Conservation (phyloP, 2,329 filamentous ascomycete genomes). For the Neocatenulostroma microsporum region DNA sequence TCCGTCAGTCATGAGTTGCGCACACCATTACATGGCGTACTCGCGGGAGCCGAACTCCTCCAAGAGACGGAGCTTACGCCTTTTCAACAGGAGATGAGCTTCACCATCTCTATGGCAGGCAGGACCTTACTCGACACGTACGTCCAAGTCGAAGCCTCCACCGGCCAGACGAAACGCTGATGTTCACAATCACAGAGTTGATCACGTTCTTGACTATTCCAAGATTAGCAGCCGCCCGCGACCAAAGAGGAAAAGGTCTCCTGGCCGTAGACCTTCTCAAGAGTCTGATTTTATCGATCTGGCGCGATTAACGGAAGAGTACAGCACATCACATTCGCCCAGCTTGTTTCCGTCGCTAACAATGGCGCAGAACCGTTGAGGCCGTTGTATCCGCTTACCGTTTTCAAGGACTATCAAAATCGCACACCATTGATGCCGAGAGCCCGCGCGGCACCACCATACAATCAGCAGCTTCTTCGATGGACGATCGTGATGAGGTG, state of each 20-base stretch:
- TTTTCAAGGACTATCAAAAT: constrained; percentile 3
- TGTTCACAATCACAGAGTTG: constrained; percentile 17
- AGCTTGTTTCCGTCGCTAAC: constrained; percentile 1
- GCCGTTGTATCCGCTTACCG: constrained; percentile 11
- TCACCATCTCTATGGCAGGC: constrained; percentile 43
- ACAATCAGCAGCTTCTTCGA: constrained; percentile 1
- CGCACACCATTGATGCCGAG: neutral
- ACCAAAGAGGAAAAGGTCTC: constrained; percentile 4
- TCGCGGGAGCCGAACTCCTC: constrained; percentile 44
- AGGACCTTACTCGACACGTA: constrained; percentile 43
- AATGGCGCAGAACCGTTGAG: constrained; percentile 8
- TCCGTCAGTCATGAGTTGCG: constrained; percentile 47
- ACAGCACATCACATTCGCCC: neutral
- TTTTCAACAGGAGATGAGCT: constrained; percentile 37
- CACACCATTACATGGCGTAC: constrained; percentile 36
- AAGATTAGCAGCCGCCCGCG: constrained; percentile 34
- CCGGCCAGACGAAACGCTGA: neutral
- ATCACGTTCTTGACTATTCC: constrained; percentile 36
- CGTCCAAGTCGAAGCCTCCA: neutral
- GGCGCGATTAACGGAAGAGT: constrained; percentile 21
- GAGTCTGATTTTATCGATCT: constrained; percentile 14
- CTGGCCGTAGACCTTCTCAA: constrained; percentile 3
- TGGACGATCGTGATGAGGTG: constrained; percentile 2
- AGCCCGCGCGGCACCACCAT: no score
- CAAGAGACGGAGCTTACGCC: constrained; percentile 35